Base-by-base conservation (phyloP, 2,329 filamentous ascomycete species). In the Colletotrichum scovillei region DNA sequence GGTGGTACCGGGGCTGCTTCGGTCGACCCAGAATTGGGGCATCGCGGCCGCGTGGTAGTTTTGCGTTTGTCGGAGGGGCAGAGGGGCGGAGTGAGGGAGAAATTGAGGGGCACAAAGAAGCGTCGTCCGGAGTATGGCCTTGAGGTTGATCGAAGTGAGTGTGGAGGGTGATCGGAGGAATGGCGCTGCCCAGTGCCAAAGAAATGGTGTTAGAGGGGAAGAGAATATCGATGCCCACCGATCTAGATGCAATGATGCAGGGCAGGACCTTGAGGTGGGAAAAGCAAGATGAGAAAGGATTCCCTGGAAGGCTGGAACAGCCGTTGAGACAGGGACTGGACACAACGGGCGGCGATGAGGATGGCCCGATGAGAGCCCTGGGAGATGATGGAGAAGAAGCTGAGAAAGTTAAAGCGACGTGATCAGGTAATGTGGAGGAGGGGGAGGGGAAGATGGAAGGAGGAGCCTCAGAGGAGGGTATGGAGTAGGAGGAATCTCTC, bases 31-130 rank as follows among this genome's bases (percentile, higher is more conserved):
- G 69, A 55, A 24, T 58, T 53, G 32, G 52, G 52, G 58, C 38
- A 58, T 69, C 65, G 32, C 32, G 38, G 42, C 42, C 65, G 69
- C 58, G 69, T 69, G 65, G 69, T 30, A 69, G 53, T 63, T 56
- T 46, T 49, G 58, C 28, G n/a, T 68, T 68, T 58, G 46, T 55
- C 26, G 66, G 59, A 72, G 65, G 57, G 16, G 46, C 57, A 53
- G 68, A 49, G 46, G 42, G 55, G 57, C 46, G 49, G 35, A 58
- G 63, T 26, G 32, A 52, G 24, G 56, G 56, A 55, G 68, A 42
- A 35, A 60, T 49, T 46, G 55, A 67, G 68, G 68, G 68, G 56
- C 46, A 32, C 49, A 24, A 58, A 57, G 63, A 63, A 62, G 26
- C 22, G 63, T 60, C 62, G 46, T 67, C 42, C 19, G 42, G 55